Evolutionary conservation across 164 flowering plant species (phyloP), one percentile per base, ranked within the genome.

Genomic region (Kingdonia uniflora): DNA sequence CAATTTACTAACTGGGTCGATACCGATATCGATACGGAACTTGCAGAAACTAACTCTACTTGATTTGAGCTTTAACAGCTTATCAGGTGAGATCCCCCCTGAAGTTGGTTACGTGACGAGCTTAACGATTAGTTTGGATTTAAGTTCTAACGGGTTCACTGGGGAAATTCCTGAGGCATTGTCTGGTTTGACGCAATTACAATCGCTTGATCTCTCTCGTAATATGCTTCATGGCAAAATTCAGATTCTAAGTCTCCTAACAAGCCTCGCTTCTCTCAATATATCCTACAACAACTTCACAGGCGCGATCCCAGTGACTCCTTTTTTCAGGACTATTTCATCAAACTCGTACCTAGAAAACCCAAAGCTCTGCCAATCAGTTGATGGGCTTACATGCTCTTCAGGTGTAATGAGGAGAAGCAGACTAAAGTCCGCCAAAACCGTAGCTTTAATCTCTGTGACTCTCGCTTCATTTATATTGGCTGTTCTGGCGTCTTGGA

Each of bases 241-340:
- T 14, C 54, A 65, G 19, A 73, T 82, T 61, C 56, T 94, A 24
- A 74, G 88, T 21, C 62, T 67, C 29, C 71, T 94, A 6, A 78
- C 92, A 0, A 89, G 96, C 56, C 92, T 89, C 25, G 67, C 96
- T 54, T 77, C 81, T 23, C 61, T 94, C 23, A 89, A 94, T 57
- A 74, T 94, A 48, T 94, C 99, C 6, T 80, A 23, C 68, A 94
- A 89, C 61, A 81, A 89, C 55, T 89, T 94, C 71, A 83, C 99
- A 0, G 99, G 99, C 35, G 90, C 92, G 15, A 79, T 87, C 16
- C 96, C 97, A 0, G 74, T 82, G 3, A 80, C 96, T 2, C 88
- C 90, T 14, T 87, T 89, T 61, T 87, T 94, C 70, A 71, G 75
- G 66, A 83, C 86, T 23, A 60, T 88, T 15, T 70, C 87, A 20